These are phyloP conservation scores for Priceomyces medius DNA, from an alignment of 805 yeast species.

Conservation along the genomic window DNA sequence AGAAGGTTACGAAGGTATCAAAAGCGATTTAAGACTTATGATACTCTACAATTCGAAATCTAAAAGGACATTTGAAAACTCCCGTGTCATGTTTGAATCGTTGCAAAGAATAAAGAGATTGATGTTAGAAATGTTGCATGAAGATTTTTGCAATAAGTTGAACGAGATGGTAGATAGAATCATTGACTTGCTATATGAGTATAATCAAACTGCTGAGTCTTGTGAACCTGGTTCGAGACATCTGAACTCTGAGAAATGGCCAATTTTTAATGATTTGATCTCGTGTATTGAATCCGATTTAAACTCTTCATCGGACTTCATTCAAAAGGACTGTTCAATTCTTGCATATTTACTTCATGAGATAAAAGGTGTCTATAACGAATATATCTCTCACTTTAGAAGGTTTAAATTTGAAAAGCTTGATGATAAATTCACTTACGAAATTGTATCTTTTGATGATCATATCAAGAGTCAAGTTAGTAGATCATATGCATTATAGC, in stretches of 20 bases:
- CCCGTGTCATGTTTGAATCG: conserved; percentile 15
- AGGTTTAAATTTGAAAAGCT: background rate
- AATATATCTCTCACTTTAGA: conserved; percentile 10
- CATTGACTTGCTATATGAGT: conserved; percentile 12
- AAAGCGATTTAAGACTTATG: conserved; percentile 7
- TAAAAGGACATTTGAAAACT: conserved; percentile 13
- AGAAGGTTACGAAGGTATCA: conserved; percentile 7
- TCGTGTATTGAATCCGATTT: conserved; percentile 8
- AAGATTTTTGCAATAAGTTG: conserved; percentile 9
- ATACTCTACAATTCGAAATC: conserved; percentile 11
- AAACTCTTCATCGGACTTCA: conserved; percentile 7
- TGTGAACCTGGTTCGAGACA: no score
- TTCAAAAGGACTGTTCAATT: conserved; percentile 10
- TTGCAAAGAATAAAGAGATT: conserved; percentile 9
- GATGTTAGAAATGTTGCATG: conserved; percentile 7
- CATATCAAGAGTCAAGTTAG: conserved; percentile 10
- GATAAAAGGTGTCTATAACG: conserved; percentile 10
- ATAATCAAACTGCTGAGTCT: conserved; percentile 7
- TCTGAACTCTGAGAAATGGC: background rate
- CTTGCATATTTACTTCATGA: conserved; percentile 8
- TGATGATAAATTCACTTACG: conserved; percentile 11
- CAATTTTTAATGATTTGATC: conserved; percentile 2
- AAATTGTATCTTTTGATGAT: conserved; percentile 16
- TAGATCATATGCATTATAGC: background rate
- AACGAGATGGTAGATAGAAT: conserved; percentile 10